phyloP scores from a whole-genome alignment of 345 rosid species.

The Noccaea caerulescens region DNA sequence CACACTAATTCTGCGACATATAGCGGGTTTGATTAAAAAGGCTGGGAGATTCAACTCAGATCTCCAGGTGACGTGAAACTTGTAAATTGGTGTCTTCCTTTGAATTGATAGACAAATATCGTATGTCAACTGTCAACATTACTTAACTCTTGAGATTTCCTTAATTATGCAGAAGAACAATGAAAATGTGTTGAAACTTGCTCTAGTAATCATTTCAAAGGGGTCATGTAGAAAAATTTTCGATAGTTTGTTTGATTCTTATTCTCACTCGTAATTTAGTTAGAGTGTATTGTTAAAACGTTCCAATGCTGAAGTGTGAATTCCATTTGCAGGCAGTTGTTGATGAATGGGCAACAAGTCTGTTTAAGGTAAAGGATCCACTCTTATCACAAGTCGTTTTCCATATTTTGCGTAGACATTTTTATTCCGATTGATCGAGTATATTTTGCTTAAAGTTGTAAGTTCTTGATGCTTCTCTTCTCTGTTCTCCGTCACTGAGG shows the following conservation, averaged over 20 bases:
- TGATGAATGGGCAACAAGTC: conserved; percentile 98
- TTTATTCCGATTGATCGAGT: neutral
- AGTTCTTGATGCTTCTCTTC: conserved; percentile 27
- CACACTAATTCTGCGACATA: conserved; percentile 74
- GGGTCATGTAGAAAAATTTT: neutral
- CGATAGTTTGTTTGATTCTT: neutral
- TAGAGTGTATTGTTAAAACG: conserved; percentile 13
- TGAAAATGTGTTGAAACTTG: conserved; percentile 9
- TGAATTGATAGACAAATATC: neutral
- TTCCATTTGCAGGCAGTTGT: conserved; percentile 73
- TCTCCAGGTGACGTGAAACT: conserved; percentile 63
- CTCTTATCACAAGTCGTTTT: conserved; percentile 13
- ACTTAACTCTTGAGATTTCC: conserved; percentile 22
- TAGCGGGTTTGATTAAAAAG: conserved; percentile 74
- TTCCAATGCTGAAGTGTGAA: conserved; percentile 35
- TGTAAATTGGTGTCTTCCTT: conserved; percentile 2
- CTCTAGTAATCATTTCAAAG: conserved; percentile 11
- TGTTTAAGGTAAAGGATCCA: conserved; percentile 67
- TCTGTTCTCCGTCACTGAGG: neutral
- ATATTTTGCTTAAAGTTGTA: neutral
- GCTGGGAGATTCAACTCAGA: conserved; percentile 79
- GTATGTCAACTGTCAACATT: conserved; percentile 8
- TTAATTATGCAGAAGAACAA: conserved; percentile 1
- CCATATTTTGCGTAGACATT: conserved; percentile 25
- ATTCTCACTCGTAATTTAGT: conserved; percentile 11